phyloP scores from a whole-genome alignment of 495 filamentous ascomycete species.

The Ramalina intermedia region DNA sequence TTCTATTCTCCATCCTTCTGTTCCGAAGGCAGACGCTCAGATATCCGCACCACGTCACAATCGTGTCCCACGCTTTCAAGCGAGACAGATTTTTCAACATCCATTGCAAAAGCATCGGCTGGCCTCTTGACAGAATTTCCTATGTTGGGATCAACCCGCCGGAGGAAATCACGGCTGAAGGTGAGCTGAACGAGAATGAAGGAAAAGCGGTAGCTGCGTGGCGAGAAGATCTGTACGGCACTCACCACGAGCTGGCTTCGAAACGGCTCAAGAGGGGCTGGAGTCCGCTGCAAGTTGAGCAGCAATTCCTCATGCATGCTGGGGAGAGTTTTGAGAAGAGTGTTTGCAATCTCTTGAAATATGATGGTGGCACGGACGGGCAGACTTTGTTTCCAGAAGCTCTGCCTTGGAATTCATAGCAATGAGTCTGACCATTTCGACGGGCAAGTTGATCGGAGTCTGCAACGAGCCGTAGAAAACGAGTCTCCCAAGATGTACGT shows the following conservation, averaged over 20 bases:
- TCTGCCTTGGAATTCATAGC: neutral
- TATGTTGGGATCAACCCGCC: constrained; percentile 62
- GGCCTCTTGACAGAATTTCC: constrained; percentile 24
- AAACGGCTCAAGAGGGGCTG: constrained; percentile 31
- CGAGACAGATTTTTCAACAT: constrained; percentile 46
- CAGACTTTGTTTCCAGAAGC: neutral
- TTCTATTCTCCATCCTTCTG: constrained; percentile 51
- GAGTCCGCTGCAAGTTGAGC: constrained; percentile 2
- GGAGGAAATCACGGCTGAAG: constrained; percentile 33
- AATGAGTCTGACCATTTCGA: neutral
- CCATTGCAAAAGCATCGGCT: constrained; percentile 55
- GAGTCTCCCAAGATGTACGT: no score
- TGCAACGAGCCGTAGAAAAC: no score
- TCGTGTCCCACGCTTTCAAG: constrained; percentile 70
- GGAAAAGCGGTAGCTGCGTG: constrained; percentile 30
- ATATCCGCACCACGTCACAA: constrained; percentile 38
- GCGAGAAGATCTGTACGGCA: constrained; percentile 32
- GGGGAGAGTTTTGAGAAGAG: neutral
- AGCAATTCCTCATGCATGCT: neutral
- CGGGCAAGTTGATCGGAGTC: no score
- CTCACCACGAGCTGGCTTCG: constrained; percentile 19
- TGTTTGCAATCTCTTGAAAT: neutral
- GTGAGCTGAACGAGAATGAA: constrained; percentile 29
- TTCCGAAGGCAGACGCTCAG: constrained; percentile 31
- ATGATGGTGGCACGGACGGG: neutral